Conservation (phyloP, 2,329 filamentous ascomycete species). For the Exserohilum turcica region DNA sequence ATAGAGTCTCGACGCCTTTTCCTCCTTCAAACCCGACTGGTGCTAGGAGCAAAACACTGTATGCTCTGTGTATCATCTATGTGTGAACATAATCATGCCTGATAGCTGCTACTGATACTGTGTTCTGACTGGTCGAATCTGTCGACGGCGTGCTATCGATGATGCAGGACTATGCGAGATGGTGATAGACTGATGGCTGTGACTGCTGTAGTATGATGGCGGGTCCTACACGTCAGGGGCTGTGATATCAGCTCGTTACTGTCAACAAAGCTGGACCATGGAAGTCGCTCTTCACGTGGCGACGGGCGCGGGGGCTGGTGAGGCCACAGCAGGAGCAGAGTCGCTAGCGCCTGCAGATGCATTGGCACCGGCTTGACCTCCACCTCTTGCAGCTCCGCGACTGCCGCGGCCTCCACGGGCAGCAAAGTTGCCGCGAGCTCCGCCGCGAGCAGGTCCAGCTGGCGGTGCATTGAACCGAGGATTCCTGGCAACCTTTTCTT, state of each 20-base stretch:
- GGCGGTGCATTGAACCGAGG: constrained; percentile 38
- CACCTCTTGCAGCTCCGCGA: constrained; percentile 42
- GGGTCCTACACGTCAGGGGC: not conserved
- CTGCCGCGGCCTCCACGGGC: constrained; percentile 44
- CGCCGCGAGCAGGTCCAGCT: constrained; percentile 35
- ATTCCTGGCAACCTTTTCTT: constrained; percentile 57
- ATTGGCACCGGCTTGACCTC: constrained; percentile 24
- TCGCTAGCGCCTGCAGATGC: constrained; percentile 13
- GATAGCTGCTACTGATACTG: not conserved
- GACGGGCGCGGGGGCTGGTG: constrained; percentile 13
- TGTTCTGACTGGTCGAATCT: not conserved
- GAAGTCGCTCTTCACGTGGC: constrained; percentile 2
- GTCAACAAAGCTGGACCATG: not conserved
- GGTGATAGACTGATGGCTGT: not conserved
- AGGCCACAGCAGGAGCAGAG: constrained; percentile 11
- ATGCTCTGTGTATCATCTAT: not conserved
- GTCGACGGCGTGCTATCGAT: not conserved
- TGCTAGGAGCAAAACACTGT: too few species aligned
- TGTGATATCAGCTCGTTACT: not conserved
- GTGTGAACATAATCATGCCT: not conserved
- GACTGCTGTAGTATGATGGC: not conserved
- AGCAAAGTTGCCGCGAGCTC: constrained; percentile 40
- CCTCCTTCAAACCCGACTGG: too few species aligned
- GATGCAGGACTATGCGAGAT: not conserved
- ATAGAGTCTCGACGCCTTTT: too few species aligned